These are phyloP conservation scores for Aspergillus clavatus DNA, from an alignment of 2,329 filamentous ascomycete species.

Conservation along the genomic window DNA sequence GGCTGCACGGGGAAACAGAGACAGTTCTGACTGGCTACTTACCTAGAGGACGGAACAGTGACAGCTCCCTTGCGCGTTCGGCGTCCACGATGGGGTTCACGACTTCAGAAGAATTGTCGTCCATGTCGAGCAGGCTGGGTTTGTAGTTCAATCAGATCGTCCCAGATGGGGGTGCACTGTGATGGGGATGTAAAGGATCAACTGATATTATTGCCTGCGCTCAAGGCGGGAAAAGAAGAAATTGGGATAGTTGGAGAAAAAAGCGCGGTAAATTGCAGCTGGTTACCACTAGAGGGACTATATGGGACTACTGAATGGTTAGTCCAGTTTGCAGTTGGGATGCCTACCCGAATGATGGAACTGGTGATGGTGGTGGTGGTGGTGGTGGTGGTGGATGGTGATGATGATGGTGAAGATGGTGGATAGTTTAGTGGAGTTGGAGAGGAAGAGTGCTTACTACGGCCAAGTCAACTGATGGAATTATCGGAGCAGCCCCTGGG, in stretches of 20 bases:
- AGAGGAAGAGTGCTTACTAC: background rate
- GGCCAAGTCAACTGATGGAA: background rate
- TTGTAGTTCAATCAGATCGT: slow-evolving; percentile 7
- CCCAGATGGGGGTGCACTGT: slow-evolving; percentile 8
- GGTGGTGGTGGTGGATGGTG: background rate
- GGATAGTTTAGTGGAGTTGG: background rate
- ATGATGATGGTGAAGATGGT: background rate
- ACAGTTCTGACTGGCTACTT: slow-evolving; percentile 34
- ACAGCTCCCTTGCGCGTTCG: slow-evolving; percentile 40
- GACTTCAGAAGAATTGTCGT: slow-evolving; percentile 4
- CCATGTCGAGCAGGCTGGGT: slow-evolving; percentile 2
- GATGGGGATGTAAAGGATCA: slow-evolving; percentile 5
- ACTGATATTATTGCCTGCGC: slow-evolving; percentile 14
- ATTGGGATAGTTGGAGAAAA: background rate
- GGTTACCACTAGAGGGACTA: too few species aligned
- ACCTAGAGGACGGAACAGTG: slow-evolving; percentile 44
- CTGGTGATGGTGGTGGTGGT: background rate
- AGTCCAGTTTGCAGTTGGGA: background rate
- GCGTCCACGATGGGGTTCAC: slow-evolving; percentile 33
- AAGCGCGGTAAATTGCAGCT: background rate
- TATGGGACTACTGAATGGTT: background rate
- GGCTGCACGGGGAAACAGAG: slow-evolving; percentile 29
- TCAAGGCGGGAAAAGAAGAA: slow-evolving; percentile 19
- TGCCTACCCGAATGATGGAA: background rate
- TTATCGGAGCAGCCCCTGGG: background rate